phyloP scores from a whole-genome alignment of 306 rosid species.

The Betula pendula region DNA sequence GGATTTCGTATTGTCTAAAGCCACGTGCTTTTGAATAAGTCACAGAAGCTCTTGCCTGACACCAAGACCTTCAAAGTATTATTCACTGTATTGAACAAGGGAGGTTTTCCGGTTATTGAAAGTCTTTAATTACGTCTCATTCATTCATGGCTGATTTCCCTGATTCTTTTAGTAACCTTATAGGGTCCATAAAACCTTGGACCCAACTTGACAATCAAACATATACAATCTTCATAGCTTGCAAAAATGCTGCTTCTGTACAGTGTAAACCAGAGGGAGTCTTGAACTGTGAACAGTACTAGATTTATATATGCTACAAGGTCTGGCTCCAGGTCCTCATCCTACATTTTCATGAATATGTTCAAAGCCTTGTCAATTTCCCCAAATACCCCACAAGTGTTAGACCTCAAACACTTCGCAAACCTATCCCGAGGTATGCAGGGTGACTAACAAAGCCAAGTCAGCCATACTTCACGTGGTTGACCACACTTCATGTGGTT shows the following conservation, averaged over 20 bases:
- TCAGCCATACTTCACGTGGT: no score
- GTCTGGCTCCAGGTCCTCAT: slow-evolving; percentile 62
- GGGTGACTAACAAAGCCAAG: no score
- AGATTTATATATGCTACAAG: slow-evolving; percentile 65
- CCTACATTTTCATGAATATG: slow-evolving; percentile 78
- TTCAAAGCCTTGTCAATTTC: slow-evolving; percentile 63
- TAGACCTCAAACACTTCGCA: slow-evolving; percentile 34
- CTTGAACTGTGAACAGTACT: slow-evolving; percentile 28
- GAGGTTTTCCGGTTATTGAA: not conserved
- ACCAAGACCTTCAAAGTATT: no score
- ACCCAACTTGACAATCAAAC: not conserved
- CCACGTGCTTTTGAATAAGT: no score
- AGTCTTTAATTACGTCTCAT: no score
- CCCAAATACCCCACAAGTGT: slow-evolving; percentile 60
- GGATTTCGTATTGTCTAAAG: no score
- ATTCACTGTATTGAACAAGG: no score
- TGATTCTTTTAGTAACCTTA: no score
- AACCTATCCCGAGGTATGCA: slow-evolving; percentile 21
- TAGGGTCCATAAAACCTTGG: no score
- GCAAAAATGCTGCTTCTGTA: slow-evolving; percentile 26
- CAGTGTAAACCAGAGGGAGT: slow-evolving; percentile 25
- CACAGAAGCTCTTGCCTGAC: no score
- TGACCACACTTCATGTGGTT: no score
- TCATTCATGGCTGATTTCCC: no score
- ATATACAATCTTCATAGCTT: slow-evolving; percentile 14